phyloP scores from a whole-genome alignment of 257 asterid genomes.

The Ballota nigra region DNA sequence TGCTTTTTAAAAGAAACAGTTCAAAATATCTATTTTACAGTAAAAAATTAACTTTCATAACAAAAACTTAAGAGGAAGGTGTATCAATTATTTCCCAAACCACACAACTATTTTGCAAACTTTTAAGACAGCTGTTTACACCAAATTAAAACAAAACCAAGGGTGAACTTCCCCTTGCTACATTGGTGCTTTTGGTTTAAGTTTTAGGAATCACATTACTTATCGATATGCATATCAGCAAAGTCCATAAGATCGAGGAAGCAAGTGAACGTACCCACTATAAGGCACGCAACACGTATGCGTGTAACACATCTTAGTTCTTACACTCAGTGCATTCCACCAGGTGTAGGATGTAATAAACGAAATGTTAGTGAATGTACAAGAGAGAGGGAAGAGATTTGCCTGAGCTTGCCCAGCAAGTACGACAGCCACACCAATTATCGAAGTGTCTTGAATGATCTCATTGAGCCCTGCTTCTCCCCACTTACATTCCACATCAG shows the following conservation, averaged over 20 bases:
- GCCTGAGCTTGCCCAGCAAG: slow-evolving; percentile 94
- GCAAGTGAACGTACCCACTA: too few relatives aligned
- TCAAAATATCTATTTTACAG: neutral
- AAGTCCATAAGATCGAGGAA: neutral
- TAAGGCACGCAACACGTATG: too few relatives aligned
- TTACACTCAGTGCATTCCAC: too few relatives aligned
- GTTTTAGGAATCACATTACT: neutral
- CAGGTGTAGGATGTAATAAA: neutral
- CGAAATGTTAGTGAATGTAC: neutral
- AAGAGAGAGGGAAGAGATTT: slow-evolving; percentile 22
- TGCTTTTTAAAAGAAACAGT: neutral
- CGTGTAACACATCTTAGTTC: too few relatives aligned
- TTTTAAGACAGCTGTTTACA: neutral
- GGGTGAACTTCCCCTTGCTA: neutral
- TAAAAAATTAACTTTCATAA: neutral
- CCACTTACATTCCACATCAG: slow-evolving; percentile 87
- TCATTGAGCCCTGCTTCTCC: slow-evolving; percentile 83
- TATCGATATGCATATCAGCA: neutral
- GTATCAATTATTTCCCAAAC: neutral
- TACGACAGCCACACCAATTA: slow-evolving; percentile 77
- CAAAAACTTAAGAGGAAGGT: neutral
- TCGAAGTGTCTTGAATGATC: slow-evolving; percentile 67
- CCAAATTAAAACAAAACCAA: neutral
- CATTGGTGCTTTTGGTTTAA: neutral
- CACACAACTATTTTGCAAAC: neutral